Evolutionary conservation across 1,284 basidiomycete species (phyloP).

Genomic region (Ganoderma boninense): DNA sequence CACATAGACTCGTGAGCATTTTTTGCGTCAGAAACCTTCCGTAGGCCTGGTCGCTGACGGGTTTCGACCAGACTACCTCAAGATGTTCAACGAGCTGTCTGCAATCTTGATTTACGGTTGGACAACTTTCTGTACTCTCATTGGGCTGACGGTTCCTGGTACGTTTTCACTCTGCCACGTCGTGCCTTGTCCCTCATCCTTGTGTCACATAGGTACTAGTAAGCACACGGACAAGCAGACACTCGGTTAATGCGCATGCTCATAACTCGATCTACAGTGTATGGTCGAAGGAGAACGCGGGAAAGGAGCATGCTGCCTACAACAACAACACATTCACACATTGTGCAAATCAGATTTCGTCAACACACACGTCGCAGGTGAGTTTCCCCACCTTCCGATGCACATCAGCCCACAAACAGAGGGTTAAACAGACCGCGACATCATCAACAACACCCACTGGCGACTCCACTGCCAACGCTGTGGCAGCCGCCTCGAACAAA

Average conservation of each 20-base stretch:
- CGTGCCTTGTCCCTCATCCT: neutral
- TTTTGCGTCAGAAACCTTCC: no score
- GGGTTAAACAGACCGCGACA: neutral
- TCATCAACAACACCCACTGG: neutral
- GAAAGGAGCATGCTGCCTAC: constrained; percentile 15
- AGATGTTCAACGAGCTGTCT: constrained; percentile 25
- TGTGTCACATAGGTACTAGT: constrained; percentile 28
- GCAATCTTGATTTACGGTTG: constrained; percentile 26
- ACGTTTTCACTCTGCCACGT: neutral
- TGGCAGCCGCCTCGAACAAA: neutral
- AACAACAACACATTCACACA: constrained; percentile 23
- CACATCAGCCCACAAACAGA: neutral
- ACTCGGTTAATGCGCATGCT: neutral
- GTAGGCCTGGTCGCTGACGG: no score
- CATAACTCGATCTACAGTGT: constrained; percentile 10
- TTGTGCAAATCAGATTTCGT: constrained; percentile 17
- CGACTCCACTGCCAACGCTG: neutral
- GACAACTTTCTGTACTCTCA: constrained; percentile 27
- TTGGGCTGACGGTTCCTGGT: constrained; percentile 32
- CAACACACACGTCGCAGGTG: neutral
- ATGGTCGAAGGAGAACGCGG: constrained; percentile 23
- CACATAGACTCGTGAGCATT: neutral
- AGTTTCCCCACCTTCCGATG: neutral
- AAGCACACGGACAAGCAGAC: neutral
- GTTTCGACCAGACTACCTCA: constrained; percentile 15